Evolutionary conservation across 2,329 filamentous ascomycete species (phyloP), one percentile per base, ranked within the genome.

Genomic region (Botrytis galanthina): DNA sequence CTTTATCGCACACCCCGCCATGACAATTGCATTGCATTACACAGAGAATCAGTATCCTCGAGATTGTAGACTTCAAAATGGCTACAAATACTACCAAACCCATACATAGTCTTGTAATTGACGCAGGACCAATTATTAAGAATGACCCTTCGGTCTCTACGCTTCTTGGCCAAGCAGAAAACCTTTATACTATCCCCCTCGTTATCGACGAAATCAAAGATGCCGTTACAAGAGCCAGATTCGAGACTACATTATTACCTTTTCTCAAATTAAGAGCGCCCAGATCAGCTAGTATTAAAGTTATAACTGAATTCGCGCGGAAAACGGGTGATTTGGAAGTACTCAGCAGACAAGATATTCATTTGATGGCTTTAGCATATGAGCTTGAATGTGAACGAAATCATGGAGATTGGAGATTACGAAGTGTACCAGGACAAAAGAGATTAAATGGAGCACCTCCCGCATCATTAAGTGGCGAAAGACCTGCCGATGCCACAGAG

Each of bases 301-400:
- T 95, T 74, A 88, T 98, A 6, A 90, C 89, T 67, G 92, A 93
- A 73, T 98, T 98, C 84, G 93, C 96, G 62, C 89, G 93, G 72
- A 92, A 90, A 81, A 98, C 96, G 0, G 96, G 96, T 72, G 96
- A 99, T 82, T 87, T 95, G 75, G 89, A 92, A 18, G 95, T 98
- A 0, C 85, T 99, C 74, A 98, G 95, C 83, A 90, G 88, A 80
- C 92, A 94, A 1, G 96, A 99, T 89, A 85, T 98, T 75, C 92
- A 97, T 78, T 88, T 99, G 59, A 85, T 98, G 80, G 96, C 95
- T 14, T 85, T 99, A 73, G 92, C 94, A 1, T 98, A 98, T 82
- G 96, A 99, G 81, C 82, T 98, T n/a, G 95, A 98, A 79, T 92
- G 93, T 79, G 95, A 98, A 84, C 86, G 91, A 74, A 97, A 97